Conservation (phyloP, 352 stramenopile species). For the Pythium aquatile region DNA sequence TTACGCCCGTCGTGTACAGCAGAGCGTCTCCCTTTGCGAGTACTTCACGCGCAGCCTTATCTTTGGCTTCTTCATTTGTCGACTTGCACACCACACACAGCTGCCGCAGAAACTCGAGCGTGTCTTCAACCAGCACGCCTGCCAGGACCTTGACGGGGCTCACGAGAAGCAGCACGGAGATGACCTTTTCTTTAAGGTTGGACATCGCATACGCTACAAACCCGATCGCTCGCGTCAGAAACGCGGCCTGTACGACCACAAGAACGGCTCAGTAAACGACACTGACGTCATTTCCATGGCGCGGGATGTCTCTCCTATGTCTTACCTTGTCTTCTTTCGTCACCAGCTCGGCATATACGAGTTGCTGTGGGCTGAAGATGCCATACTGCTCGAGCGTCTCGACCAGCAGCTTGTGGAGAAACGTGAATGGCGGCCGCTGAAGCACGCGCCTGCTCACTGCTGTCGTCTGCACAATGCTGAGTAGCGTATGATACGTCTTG, state of each 20-base stretch:
- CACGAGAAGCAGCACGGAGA: constrained; percentile 75
- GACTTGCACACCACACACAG: constrained; percentile 64
- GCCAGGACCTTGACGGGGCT: constrained; percentile 85
- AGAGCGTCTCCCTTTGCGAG: constrained; percentile 59
- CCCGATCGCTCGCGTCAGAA: constrained; percentile 70
- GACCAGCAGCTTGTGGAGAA: constrained; percentile 78
- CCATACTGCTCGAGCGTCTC: constrained; percentile 58
- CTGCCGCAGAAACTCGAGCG: constrained; percentile 73
- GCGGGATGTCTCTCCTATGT: background rate
- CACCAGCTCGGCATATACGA: constrained; percentile 53
- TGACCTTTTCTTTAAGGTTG: constrained; percentile 35
- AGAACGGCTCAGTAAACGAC: background rate
- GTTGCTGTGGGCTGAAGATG: constrained; percentile 68
- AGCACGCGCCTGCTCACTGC: constrained; percentile 70
- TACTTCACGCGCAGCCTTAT: constrained; percentile 54
- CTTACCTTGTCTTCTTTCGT: constrained; percentile 77
- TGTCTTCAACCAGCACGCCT: constrained; percentile 60
- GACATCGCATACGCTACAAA: constrained; percentile 69
- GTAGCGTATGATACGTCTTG: constrained; percentile 62
- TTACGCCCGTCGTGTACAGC: constrained; percentile 72
- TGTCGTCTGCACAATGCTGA: constrained; percentile 64
- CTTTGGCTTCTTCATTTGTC: constrained; percentile 42
- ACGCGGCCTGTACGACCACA: constrained; percentile 43
- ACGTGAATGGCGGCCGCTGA: constrained; percentile 71
- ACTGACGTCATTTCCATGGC: no score